Percentiles rank a stretch among this genome's conserved stretches.
Evolutionary conservation across 225 moss, liverwort and hornwort species (phyloP).

Genomic region (Straminergon stramineum): DNA sequence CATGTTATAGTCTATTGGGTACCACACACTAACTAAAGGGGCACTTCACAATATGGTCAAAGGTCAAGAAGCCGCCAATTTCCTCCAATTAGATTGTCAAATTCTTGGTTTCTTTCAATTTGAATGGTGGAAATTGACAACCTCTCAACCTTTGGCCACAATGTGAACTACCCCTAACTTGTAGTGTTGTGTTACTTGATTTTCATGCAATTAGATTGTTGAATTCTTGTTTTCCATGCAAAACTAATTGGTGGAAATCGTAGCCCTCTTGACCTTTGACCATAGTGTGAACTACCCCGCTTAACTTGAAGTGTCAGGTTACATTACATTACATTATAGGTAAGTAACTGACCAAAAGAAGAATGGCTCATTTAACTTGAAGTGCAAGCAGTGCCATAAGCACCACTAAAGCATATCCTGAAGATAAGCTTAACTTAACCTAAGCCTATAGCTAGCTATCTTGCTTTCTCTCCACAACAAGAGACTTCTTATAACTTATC

Average conservation of each 20-base stretch:
- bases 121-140: too few relatives aligned
- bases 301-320: neutral
- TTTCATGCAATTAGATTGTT: too few relatives aligned
- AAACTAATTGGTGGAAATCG: too few relatives aligned
- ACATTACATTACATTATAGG: neutral
- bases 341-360: too few relatives aligned
- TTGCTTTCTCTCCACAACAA: neutral
- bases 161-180: too few relatives aligned
- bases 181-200: too few relatives aligned
- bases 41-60: neutral
- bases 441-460: neutral
- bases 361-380: neutral
- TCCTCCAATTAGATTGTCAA: too few relatives aligned
- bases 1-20: too few relatives aligned
- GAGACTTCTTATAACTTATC: neutral
- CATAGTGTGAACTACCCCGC: neutral
- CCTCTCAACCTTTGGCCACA: too few relatives aligned
- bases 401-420: neutral
- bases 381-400: neutral
- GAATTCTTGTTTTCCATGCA: too few relatives aligned
- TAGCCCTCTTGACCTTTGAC: too few relatives aligned
- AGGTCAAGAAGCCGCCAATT: neutral
- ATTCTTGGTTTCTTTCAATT: too few relatives aligned
- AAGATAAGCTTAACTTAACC: neutral
- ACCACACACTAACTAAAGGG: neutral